Conservation (phyloP, 2,329 filamentous ascomycete genomes). For the Neocatenulostroma microsporum region DNA sequence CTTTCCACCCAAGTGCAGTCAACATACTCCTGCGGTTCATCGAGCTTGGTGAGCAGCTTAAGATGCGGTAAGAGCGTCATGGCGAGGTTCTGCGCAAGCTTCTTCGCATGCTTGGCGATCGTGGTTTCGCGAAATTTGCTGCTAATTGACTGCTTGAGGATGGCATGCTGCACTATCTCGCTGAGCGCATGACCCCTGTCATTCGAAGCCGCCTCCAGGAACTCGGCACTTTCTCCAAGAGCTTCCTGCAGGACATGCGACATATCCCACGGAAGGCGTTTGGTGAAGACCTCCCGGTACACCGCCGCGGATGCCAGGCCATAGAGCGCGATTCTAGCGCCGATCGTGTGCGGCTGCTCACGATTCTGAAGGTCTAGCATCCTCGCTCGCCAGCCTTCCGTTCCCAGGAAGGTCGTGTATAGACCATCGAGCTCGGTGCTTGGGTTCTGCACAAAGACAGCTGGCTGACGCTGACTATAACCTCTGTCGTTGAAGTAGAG, state of each 20-base stretch:
- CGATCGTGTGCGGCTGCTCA: neutral
- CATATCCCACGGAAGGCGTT: neutral
- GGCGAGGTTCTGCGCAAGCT: neutral
- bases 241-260: neutral
- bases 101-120: neutral
- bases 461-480: too few relatives aligned
- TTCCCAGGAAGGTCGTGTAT: neutral
- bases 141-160: neutral
- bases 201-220: neutral
- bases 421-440: too few relatives aligned
- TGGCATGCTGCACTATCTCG: neutral
- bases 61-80: slow-evolving; percentile 1
- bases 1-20: neutral
- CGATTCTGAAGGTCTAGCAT: neutral
- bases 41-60: neutral
- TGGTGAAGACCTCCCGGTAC: neutral
- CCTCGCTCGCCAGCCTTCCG: neutral
- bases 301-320: neutral
- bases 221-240: neutral
- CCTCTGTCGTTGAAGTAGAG: too few relatives aligned
- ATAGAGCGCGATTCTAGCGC: too few relatives aligned
- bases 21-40: neutral
- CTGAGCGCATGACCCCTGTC: neutral
- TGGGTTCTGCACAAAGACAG: too few relatives aligned
- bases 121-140: neutral